These are phyloP conservation scores for Globisporangium parvum DNA, from an alignment of 352 stramenopile species.

Conservation along the genomic window DNA sequence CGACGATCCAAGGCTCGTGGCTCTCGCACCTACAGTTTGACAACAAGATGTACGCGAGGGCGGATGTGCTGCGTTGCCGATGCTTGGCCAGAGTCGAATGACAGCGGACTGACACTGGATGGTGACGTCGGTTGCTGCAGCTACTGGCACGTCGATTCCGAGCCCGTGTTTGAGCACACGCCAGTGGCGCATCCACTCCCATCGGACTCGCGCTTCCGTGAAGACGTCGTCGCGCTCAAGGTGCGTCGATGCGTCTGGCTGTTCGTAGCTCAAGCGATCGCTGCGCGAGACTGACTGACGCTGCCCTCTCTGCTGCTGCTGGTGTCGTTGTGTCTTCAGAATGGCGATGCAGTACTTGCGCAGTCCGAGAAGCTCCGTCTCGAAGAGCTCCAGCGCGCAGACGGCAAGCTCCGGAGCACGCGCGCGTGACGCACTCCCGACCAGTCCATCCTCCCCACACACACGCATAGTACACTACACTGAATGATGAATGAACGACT, in stretches of 20 bases:
- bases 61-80: not conserved
- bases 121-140: conserved; percentile 12
- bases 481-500: not conserved
- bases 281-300: not conserved
- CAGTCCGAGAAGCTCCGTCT: conserved; percentile 64
- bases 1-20: conserved; percentile 55
- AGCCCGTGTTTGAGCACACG: conserved; percentile 50
- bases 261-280: not conserved
- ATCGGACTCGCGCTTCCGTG: conserved; percentile 56
- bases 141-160: conserved; percentile 70
- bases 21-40: conserved; percentile 66
- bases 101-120: not conserved
- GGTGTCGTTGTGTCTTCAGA: conserved; percentile 14
- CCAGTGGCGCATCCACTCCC: conserved; percentile 35
- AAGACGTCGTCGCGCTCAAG: conserved; percentile 60
- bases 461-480: not conserved
- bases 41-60: conserved; percentile 46
- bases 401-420: conserved; percentile 29
- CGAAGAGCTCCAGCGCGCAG: conserved; percentile 61
- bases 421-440: conserved; percentile 5
- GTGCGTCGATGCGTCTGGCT: conserved; percentile 6
- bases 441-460: no score
- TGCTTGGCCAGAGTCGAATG: not conserved
- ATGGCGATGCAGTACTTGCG: conserved; percentile 43
- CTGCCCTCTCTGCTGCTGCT: no score